phyloP scores from a whole-genome alignment of 208 protist genomes.

The Crithidia sp. region DNA sequence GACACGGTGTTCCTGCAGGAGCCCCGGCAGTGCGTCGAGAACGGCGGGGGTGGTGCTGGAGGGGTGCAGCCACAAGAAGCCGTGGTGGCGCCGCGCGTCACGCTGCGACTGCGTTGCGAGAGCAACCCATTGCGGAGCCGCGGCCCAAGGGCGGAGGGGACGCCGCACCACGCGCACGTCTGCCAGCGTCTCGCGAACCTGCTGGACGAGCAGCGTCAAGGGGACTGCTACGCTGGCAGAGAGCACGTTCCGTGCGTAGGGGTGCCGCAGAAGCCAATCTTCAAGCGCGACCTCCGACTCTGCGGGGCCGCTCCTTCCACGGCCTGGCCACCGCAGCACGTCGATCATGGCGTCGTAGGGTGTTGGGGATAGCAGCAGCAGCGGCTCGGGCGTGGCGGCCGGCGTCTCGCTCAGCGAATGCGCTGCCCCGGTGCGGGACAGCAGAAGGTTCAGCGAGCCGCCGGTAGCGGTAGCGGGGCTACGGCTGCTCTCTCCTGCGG shows the following conservation, averaged over 20 bases:
- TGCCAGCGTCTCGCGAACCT: conserved; percentile 24
- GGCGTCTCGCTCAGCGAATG: background rate
- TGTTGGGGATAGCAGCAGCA: conserved; percentile 21
- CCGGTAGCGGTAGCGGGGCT: background rate
- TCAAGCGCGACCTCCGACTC: conserved; percentile 26
- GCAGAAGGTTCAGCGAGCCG: conserved; percentile 17
- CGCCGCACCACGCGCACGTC: background rate
- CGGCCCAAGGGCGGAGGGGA: background rate
- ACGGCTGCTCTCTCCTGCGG: background rate
- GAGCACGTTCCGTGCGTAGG: conserved; percentile 14
- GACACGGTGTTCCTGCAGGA: conserved; percentile 54
- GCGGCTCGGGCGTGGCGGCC: conserved; percentile 14
- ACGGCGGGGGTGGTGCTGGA: conserved; percentile 55
- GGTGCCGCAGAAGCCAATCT: conserved; percentile 32
- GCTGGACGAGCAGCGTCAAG: conserved; percentile 16
- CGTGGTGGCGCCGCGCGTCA: conserved; percentile 56
- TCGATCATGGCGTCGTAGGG: conserved; percentile 30
- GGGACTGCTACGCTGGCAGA: conserved; percentile 11
- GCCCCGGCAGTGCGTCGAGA: conserved; percentile 38
- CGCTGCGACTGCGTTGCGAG: conserved; percentile 27
- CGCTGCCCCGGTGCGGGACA: conserved; percentile 12
- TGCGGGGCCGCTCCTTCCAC: conserved; percentile 6
- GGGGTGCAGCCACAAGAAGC: conserved; percentile 86
- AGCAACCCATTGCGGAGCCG: conserved; percentile 17
- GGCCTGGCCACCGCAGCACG: conserved; percentile 28